Evolutionary conservation across 2,329 filamentous ascomycete genomes (phyloP).

Genomic region (Aspergillus tanneri): DNA sequence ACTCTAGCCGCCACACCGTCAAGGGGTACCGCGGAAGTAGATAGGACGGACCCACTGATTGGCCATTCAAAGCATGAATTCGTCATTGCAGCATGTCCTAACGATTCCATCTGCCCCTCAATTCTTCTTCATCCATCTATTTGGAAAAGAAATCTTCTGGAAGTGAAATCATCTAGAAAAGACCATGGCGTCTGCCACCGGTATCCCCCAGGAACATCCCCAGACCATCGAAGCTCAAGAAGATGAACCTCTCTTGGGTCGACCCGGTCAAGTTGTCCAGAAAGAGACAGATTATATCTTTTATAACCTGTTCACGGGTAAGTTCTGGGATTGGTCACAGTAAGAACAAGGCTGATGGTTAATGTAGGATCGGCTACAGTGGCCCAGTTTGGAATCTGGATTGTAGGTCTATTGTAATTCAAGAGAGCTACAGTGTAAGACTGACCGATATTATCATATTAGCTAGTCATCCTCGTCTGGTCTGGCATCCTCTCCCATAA

Average conservation of each 20-base stretch:
- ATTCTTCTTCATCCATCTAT: background rate
- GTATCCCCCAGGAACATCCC: conserved; percentile 58
- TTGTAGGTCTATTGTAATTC: conserved; percentile 48
- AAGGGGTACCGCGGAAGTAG: no score
- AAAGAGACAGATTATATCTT: conserved; percentile 61
- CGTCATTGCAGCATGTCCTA: no score
- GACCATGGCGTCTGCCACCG: conserved; percentile 68
- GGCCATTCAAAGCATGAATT: no score
- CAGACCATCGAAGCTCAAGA: conserved; percentile 49
- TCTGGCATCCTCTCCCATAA: conserved; percentile 67
- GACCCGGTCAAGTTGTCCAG: conserved; percentile 72
- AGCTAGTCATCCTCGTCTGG: conserved; percentile 76
- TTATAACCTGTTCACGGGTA: conserved; percentile 74
- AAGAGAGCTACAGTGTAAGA: background rate
- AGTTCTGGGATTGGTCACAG: conserved; percentile 20
- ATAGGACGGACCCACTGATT: no score
- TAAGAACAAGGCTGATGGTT: background rate
- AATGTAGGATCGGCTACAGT: conserved; percentile 72
- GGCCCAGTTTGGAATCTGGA: conserved; percentile 73
- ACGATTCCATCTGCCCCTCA: no score
- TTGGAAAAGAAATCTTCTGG: background rate
- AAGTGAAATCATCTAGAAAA: no score
- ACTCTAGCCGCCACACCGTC: no score
- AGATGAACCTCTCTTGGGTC: conserved; percentile 69
- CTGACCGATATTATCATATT: background rate